phyloP scores from a whole-genome alignment of 306 rosid genomes.

The Castanospermum australe region DNA sequence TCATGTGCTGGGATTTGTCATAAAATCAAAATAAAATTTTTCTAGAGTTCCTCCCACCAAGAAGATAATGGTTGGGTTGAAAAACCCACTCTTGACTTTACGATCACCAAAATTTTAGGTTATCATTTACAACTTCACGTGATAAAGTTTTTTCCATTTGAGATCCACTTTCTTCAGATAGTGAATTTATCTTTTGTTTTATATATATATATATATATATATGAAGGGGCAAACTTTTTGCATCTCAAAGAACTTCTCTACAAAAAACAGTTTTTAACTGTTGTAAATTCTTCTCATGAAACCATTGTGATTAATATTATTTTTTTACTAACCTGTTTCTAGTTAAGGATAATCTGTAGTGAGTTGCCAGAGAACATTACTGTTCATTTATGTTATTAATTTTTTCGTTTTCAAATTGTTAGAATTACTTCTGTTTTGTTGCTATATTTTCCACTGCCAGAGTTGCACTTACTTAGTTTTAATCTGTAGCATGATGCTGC shows the following conservation, averaged over 20 bases:
- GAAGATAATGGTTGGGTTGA: not conserved
- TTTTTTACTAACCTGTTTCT: not conserved
- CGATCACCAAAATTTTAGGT: not conserved
- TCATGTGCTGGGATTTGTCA: not conserved
- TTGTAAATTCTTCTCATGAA: not conserved
- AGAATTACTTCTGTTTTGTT: not conserved
- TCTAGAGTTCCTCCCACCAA: not conserved
- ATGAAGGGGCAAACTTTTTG: not conserved
- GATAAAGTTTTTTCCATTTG: not conserved
- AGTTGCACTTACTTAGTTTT: slow-evolving; percentile 23
- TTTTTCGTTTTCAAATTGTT: not conserved
- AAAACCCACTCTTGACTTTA: not conserved
- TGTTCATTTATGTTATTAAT: not conserved
- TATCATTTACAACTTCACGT: not conserved
- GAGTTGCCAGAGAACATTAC: not conserved
- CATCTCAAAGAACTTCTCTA: not conserved
- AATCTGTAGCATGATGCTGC: slow-evolving; percentile 93
- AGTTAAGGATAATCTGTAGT: not conserved
- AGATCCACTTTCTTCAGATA: not conserved
- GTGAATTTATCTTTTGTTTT: not conserved
- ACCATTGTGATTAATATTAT: not conserved
- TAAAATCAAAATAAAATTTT: not conserved
- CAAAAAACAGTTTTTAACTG: not conserved
- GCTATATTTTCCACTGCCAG: not conserved
- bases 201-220: not conserved